Evolutionary conservation across 2,329 filamentous ascomycete genomes (phyloP), one percentile per base, ranked within the genome.

Genomic region (Microdochium bolleyi): DNA sequence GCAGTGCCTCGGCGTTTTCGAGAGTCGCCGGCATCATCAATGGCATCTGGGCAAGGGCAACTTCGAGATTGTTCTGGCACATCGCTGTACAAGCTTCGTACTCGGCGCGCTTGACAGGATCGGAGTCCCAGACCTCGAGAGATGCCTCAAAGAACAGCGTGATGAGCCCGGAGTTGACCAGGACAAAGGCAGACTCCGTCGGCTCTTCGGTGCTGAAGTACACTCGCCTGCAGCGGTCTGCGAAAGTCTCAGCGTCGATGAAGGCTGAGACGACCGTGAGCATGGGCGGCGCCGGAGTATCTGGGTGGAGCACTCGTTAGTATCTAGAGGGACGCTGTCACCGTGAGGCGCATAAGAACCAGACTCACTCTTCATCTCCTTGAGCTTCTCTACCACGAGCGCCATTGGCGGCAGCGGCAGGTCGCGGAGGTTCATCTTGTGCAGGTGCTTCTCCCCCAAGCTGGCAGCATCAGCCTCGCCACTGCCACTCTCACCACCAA

Each of bases 351-450:
- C 21, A 16, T 19, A 3, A 3, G 4, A 8, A 10, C 8, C 8
- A 8, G 16, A 50, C 61, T 53, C 65, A 73, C 75, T 62, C 61
- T 75, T 78, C 49, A 76, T 66, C 48, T 75, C 70, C 51, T 77
- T 75, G 49, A 82, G 63, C 37, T 78, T 62, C 9, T 65, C 64
- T 2, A 79, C 70, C 2, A 82, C 78, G 2, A 76, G 63, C 5
- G 72, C 67, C 64, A 77, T 73, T 0, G 79, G 78, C 8, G 79
- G 79, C 69, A 82, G 73, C 2, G 74, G 72, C n/a, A 82, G 64
- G 51, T 79, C 76, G n/a, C 69, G 66, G 22, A 81, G 62, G 1
- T 73, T 73, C 2, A 73, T 74, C 2, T 67, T 67, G 0, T 76
- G 74, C 5, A 79, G 56, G 0, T 71, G 66, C 51, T 72, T 73